phyloP scores from a whole-genome alignment of 1,284 basidiomycete species.

The Melampsora larici-populina region DNA sequence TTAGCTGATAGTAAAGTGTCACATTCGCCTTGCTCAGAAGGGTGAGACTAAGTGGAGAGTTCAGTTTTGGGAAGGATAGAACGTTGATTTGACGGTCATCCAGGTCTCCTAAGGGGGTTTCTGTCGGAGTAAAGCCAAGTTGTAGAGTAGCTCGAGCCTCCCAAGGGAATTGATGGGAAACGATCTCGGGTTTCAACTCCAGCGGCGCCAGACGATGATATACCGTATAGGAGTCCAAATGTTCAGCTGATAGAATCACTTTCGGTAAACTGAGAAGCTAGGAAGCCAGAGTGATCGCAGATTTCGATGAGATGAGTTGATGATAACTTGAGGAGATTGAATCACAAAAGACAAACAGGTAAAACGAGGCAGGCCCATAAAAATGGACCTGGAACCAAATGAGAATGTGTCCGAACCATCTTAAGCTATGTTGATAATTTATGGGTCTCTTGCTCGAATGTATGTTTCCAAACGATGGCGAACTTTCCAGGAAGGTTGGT shows the following conservation, averaged over 20 bases:
- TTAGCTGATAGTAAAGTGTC: not conserved
- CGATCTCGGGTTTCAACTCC: not conserved
- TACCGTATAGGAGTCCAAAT: not conserved
- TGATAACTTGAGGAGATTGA: no score
- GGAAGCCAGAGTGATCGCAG: no score
- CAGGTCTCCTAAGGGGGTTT: not conserved
- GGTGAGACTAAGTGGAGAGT: not conserved
- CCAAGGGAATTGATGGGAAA: not conserved
- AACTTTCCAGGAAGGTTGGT: no score
- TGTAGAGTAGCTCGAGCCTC: not conserved
- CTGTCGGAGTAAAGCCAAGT: not conserved
- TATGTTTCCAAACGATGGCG: no score
- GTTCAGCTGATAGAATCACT: not conserved
- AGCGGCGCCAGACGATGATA: constrained; percentile 6
- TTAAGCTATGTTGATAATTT: no score
- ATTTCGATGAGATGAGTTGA: no score
- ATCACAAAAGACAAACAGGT: no score
- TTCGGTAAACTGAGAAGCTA: no score
- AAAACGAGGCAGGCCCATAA: no score
- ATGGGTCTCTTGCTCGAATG: no score
- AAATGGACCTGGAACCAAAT: no score
- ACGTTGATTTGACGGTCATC: not conserved
- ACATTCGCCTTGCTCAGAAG: not conserved
- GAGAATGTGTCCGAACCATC: no score
- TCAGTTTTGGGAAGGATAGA: not conserved